phyloP scores from a whole-genome alignment of 1,284 basidiomycete species.

The Leccinum solheimii region DNA sequence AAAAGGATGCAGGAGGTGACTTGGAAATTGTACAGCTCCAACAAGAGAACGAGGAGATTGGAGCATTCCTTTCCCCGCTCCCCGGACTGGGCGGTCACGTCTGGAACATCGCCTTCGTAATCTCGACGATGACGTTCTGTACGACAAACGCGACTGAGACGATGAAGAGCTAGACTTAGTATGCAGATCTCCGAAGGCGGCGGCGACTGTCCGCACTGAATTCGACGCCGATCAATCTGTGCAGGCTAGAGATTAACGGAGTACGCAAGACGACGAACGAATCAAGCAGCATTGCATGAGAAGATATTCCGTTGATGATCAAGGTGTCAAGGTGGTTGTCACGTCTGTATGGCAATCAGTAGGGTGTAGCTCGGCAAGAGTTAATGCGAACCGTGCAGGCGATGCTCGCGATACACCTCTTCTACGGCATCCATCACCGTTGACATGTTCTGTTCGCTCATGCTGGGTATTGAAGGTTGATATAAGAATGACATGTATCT shows the following conservation, averaged over 20 bases:
- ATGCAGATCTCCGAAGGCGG: background rate
- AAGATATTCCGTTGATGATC: too few species aligned
- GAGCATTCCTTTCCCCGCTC: constrained; percentile 80
- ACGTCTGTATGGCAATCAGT: too few species aligned
- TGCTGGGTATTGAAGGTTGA: constrained; percentile 42
- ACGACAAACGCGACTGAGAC: constrained; percentile 18
- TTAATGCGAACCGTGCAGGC: constrained; percentile 71
- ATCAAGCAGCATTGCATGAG: constrained; percentile 73
- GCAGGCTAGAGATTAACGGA: constrained; percentile 81
- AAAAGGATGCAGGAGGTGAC: constrained; percentile 79
- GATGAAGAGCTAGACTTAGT: constrained; percentile 1
- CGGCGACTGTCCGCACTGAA: constrained; percentile 61
- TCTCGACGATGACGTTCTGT: constrained; percentile 12
- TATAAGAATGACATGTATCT: background rate
- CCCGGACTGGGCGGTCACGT: constrained; percentile 20
- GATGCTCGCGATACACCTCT: constrained; percentile 68
- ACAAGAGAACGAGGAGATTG: constrained; percentile 85
- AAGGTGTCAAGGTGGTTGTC: too few species aligned
- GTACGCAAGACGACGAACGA: constrained; percentile 92
- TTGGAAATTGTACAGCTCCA: constrained; percentile 95
- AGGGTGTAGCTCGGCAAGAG: background rate
- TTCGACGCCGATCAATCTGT: constrained; percentile 86
- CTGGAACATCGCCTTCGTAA: constrained; percentile 21
- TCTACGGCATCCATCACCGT: constrained; percentile 58
- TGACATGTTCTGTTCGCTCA: constrained; percentile 90